A percentile compares a stretch with the other conserved stretches of the same genome.
These are phyloP conservation scores for Guillardia theta DNA, from an alignment of 78 protist genomes.

Conservation along the genomic window DNA sequence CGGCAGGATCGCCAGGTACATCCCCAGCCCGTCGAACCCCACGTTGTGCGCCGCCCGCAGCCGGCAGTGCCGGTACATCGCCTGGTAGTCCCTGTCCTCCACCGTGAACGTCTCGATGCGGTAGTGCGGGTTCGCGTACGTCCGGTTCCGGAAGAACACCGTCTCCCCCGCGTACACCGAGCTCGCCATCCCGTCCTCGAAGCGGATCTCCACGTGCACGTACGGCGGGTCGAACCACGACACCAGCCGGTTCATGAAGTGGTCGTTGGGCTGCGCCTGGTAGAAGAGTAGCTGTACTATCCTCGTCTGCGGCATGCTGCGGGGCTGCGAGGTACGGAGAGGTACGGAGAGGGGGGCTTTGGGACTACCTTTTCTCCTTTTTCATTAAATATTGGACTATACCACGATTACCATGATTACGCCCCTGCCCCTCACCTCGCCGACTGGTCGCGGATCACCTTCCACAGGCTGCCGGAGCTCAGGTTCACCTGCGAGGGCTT, in stretches of 20 bases:
- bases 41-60: background rate
- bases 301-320: background rate
- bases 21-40: background rate
- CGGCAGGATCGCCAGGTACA: background rate
- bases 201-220: background rate
- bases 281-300: background rate
- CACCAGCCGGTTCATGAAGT: background rate
- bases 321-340: too few species aligned
- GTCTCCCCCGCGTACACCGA: background rate
- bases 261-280: background rate
- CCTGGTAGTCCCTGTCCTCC: background rate
- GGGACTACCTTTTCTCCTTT: too few species aligned
- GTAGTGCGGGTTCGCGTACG: background rate
- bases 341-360: too few species aligned
- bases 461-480: too few species aligned
- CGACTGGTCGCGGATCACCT: too few species aligned
- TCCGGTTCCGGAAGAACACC: background rate
- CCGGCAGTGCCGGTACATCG: background rate
- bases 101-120: background rate
- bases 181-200: background rate
- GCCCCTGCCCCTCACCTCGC: too few species aligned
- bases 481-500: too few species aligned
- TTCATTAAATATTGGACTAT: too few species aligned
- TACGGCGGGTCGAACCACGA: background rate
- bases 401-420: too few species aligned